Base-by-base conservation (phyloP, 225 moss, liverwort and hornwort genomes). In the Polytrichum commune region DNA sequence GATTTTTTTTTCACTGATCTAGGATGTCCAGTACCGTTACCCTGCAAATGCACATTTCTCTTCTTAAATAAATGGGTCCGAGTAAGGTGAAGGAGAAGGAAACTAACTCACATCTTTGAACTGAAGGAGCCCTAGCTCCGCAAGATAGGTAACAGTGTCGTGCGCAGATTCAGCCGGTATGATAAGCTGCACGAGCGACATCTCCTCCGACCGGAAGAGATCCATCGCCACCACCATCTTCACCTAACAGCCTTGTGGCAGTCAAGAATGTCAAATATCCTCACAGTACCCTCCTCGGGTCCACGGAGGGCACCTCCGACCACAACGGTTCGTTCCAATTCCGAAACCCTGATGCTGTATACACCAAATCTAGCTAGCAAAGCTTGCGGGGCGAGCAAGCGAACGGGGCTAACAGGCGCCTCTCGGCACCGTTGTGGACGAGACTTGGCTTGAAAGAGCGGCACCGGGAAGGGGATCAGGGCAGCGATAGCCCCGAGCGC, bases 161-260 rank as follows among this genome's bases (percentile, higher is more conserved):
- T 92, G 97, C 19, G 97, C 97, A 0, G 97, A 98, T 78, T 98
- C 94, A 53, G 97, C 91, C 20, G 97, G 94, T 60, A 98, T 91
- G 81, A 97, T 94, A 56, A 97, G 91, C 85, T 94, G 94, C 69
- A 97, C 89, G 57, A 97, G 82, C 5, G 86, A 84, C 97, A 98
- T 98, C 84, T 98, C 92, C 91, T 92, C 82, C 53, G 94, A 98
- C 73, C 94, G 92, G 77, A 92, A 93, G 27, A 98, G 86, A 90
- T 94, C 97, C 97, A 98, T 92, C 79, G 74, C 69, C 79, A 81
- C 88, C 81, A 83, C 88, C 93, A 91, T 93, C 78, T 74, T 84
- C 33, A 0, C 28, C 74, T 25, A 25, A 68, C 80, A 64, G 7
- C 63, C 63, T 27, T 23, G 16, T 4, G 22, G n/a, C n/a, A n/a